These are phyloP conservation scores for Colletotrichum coccodes DNA, from an alignment of 2,329 filamentous ascomycete species.

Conservation along the genomic window DNA sequence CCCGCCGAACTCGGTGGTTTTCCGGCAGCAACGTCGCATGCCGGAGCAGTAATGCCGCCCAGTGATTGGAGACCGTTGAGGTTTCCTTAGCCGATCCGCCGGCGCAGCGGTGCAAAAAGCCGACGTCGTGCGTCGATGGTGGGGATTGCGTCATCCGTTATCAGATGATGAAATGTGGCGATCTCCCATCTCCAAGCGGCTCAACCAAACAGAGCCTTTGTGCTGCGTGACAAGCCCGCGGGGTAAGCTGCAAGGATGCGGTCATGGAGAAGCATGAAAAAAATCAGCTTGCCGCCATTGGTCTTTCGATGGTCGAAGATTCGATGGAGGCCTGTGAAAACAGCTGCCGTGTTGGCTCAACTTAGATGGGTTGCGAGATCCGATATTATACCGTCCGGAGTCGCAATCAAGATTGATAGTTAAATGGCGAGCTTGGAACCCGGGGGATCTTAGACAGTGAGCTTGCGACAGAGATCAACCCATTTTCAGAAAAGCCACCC, in stretches of 20 bases:
- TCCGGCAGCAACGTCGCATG: background rate
- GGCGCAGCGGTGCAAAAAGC: background rate
- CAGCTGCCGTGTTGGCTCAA: background rate
- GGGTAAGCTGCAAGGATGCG: conserved; percentile 13
- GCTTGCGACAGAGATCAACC: background rate
- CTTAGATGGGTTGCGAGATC: background rate
- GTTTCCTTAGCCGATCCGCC: background rate
- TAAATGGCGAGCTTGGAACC: conserved; percentile 30
- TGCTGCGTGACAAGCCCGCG: conserved; percentile 10
- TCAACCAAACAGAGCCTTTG: background rate
- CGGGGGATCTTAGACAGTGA: background rate
- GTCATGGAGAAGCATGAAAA: background rate
- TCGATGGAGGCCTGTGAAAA: background rate
- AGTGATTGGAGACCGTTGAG: background rate
- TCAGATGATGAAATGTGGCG: conserved; percentile 32
- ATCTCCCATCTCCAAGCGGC: conserved; percentile 16
- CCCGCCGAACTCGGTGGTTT: conserved; percentile 15
- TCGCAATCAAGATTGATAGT: conserved; percentile 6
- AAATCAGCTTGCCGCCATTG: conserved; percentile 20
- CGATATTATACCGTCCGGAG: background rate
- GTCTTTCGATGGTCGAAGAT: background rate
- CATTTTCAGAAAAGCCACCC: background rate
- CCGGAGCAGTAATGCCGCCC: background rate
- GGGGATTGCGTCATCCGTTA: conserved; percentile 33
- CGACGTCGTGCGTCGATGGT: conserved; percentile 3